A percentile compares a stretch with the other conserved stretches of the same genome.
Conservation (phyloP, 306 rosid genomes). For the Acmispon strigosus region DNA sequence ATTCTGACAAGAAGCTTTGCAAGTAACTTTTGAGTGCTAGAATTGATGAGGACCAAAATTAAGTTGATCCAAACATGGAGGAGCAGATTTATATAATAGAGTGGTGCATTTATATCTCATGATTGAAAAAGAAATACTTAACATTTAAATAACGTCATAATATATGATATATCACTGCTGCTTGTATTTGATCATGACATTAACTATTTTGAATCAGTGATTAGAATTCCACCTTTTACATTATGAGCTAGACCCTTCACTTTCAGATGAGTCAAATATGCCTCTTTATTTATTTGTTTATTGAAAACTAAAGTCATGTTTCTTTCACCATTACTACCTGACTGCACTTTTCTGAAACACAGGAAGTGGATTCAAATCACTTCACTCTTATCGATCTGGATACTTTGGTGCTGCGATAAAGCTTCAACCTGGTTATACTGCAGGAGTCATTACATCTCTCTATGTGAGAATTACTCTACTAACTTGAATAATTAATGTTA, state of each 20-base stretch:
- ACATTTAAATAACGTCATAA: background rate
- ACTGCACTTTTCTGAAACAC: background rate
- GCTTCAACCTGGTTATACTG: constrained; percentile 83
- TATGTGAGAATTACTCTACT: constrained; percentile 47
- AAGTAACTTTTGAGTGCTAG: too few species aligned
- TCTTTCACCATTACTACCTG: background rate
- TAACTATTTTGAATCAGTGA: too few species aligned
- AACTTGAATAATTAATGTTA: background rate
- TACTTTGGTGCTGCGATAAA: constrained; percentile 72
- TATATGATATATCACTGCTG: background rate
- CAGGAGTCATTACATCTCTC: constrained; percentile 74
- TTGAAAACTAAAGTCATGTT: background rate
- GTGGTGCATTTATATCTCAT: background rate
- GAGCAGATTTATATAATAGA: too few species aligned
- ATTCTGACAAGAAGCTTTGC: too few species aligned
- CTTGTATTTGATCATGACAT: background rate
- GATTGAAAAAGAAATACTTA: background rate
- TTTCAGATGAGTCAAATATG: too few species aligned
- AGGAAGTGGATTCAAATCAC: constrained; percentile 95
- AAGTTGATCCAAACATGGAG: too few species aligned
- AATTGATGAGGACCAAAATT: too few species aligned
- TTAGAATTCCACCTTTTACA: too few species aligned
- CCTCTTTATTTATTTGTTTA: background rate
- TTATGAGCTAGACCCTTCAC: too few species aligned
- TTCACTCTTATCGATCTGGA: constrained; percentile 56